phyloP scores from a whole-genome alignment of 257 asterid species.

The Verbena officinalis region DNA sequence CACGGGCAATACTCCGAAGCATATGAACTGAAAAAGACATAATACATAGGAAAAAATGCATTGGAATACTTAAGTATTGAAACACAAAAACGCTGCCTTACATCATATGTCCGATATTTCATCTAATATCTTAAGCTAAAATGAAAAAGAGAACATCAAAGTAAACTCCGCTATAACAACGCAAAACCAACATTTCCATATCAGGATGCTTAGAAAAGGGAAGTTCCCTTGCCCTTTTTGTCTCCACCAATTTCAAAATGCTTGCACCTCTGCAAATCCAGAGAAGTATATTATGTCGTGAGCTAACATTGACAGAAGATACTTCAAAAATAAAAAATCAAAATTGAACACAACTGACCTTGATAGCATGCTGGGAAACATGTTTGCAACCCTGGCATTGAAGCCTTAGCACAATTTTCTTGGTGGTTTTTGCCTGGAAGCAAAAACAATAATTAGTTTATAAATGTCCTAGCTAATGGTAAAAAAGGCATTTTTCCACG shows the following conservation, averaged over 20 bases:
- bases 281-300: neutral
- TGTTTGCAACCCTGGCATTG: slow-evolving; percentile 80
- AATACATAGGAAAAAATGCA: neutral
- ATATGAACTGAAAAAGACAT: neutral
- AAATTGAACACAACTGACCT: slow-evolving; percentile 38
- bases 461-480: neutral
- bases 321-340: neutral
- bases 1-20: too few relatives aligned
- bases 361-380: slow-evolving; percentile 70
- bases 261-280: slow-evolving; percentile 52
- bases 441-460: neutral
- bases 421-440: slow-evolving; percentile 64
- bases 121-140: slow-evolving; percentile 23
- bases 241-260: slow-evolving; percentile 63
- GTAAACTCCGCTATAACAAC: slow-evolving; percentile 1
- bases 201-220: slow-evolving; percentile 39
- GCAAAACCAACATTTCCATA: slow-evolving; percentile 4
- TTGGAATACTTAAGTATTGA: neutral
- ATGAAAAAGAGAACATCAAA: neutral
- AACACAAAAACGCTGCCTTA: slow-evolving; percentile 10
- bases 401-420: slow-evolving; percentile 75
- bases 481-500: too few relatives aligned
- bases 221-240: slow-evolving; percentile 60
- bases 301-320: neutral
- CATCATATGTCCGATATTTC: slow-evolving; percentile 20